A percentile compares a stretch with the other conserved stretches of the same genome.
phyloP scores from a whole-genome alignment of 192 early-diverging fungal species.

The Podila clonocystis region DNA sequence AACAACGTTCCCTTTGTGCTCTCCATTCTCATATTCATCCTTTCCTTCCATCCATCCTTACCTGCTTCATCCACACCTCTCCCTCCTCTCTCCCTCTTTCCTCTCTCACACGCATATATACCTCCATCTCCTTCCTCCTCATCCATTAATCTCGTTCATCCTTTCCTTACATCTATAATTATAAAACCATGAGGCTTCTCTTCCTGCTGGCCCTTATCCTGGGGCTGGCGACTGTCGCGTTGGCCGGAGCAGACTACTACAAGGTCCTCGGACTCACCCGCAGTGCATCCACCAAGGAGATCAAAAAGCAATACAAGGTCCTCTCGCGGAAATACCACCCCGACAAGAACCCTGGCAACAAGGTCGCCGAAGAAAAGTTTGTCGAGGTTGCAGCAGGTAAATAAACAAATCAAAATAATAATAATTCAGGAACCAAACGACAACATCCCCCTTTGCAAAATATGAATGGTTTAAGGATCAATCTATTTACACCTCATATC shows the following conservation, averaged over 20 bases:
- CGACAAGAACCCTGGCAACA: conserved; percentile 89
- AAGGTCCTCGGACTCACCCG: conserved; percentile 86
- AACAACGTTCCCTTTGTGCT: neutral
- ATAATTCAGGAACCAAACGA: neutral
- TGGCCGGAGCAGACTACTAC: conserved; percentile 79
- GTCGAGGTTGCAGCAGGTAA: conserved; percentile 86
- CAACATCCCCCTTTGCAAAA: neutral
- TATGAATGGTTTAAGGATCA: neutral
- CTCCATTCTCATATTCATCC: neutral
- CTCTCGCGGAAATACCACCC: conserved; percentile 90
- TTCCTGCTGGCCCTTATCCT: conserved; percentile 24
- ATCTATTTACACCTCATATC: neutral
- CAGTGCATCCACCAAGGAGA: conserved; percentile 82
- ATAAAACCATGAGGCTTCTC: conserved; percentile 21
- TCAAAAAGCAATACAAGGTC: conserved; percentile 94
- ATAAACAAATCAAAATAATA: no score
- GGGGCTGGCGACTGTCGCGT: conserved; percentile 20
- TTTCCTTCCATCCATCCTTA: neutral
- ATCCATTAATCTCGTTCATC: no score
- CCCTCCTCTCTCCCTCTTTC: conserved; percentile 1
- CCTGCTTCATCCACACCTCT: neutral
- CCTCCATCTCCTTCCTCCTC: no score
- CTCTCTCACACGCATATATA: neutral
- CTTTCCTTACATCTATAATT: neutral
- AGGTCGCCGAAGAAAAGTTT: conserved; percentile 87